Conservation (phyloP, 352 stramenopile genomes). For the Globisporangium polare region DNA sequence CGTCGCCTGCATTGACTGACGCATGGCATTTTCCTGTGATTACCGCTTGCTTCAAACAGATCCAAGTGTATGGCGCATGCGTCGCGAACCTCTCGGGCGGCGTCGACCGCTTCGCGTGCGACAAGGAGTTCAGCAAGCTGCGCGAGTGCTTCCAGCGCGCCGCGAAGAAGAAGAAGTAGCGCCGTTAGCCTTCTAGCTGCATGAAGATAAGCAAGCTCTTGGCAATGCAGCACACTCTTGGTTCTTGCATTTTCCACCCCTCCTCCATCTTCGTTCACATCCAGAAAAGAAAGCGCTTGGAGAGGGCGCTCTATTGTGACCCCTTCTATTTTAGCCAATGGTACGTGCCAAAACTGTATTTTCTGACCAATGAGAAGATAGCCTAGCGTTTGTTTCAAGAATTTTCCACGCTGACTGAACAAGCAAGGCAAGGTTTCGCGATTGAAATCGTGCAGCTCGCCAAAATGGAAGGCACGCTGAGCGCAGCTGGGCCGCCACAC, state of each 20-base stretch:
- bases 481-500: neutral
- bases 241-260: neutral
- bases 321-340: conserved; percentile 11
- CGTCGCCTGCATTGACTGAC: neutral
- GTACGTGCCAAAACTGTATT: neutral
- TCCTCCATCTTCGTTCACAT: conserved; percentile 1
- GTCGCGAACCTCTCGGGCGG: conserved; percentile 59
- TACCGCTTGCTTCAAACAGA: conserved; percentile 23
- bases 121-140: conserved; percentile 73
- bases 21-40: neutral
- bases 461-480: neutral
- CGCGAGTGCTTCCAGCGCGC: conserved; percentile 58
- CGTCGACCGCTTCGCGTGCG: conserved; percentile 47
- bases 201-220: neutral
- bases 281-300: conserved; percentile 1
- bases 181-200: neutral
- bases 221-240: neutral
- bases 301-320: conserved; percentile 3
- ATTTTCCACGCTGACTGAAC: too few relatives aligned
- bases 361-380: conserved; percentile 14
- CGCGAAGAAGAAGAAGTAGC: conserved; percentile 24
- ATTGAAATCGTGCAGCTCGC: neutral
- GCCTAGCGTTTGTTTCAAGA: neutral
- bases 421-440: neutral
- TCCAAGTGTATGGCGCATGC: conserved; percentile 78